Base-by-base conservation (phyloP, 108 stramenopile genomes). In the Nannochloropsis gaditana region DNA sequence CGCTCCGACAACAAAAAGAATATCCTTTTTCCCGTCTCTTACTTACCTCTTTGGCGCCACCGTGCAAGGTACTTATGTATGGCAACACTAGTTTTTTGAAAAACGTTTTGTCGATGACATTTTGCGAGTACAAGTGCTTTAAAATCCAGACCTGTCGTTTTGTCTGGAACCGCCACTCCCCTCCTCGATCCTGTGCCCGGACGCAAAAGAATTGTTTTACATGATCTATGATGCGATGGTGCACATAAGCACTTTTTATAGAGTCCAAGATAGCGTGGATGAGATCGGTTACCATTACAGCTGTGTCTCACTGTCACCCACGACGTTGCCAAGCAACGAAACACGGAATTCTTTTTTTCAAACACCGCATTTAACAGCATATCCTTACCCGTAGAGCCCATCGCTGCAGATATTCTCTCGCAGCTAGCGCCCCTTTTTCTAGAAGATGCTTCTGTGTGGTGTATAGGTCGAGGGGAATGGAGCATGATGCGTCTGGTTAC, bases 141-240 rank as follows among this genome's bases (percentile, higher is more conserved):
- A 73, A 73, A 73, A 73, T 73, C 59, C 59, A 73, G 3, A 73
- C 59, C n/a, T 73, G 59, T n/a, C 59, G 59, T n/a, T 73, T 73
- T 15, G 59, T 73, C 4, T 73, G 59, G n/a, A 73, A 73, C 59
- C n/a, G 15, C 59, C 59, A 73, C n/a, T n/a, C 59, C 19, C 59
- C 59, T 15, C 59, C 59, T 73, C 59, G 59, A 15, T 73, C 59
- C 59, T 73, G n/a, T 73, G 31, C 31, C 31, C 31, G 31, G 31
- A 31, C 31, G 31, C 31, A 31, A 31, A 31, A 31, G 31, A 31
- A 31, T 31, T 31, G 31, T 31, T 31, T 31, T 31, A 31, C 0
- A 31, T 31, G 31, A 31, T 31, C 31, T 31, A 31, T 31, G 31
- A 31, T 31, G 31, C 31, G 31, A 31, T 31, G 31, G 31, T 31